phyloP scores from a whole-genome alignment of 2,329 filamentous ascomycete species.

The Penicillium sclerotigenum region DNA sequence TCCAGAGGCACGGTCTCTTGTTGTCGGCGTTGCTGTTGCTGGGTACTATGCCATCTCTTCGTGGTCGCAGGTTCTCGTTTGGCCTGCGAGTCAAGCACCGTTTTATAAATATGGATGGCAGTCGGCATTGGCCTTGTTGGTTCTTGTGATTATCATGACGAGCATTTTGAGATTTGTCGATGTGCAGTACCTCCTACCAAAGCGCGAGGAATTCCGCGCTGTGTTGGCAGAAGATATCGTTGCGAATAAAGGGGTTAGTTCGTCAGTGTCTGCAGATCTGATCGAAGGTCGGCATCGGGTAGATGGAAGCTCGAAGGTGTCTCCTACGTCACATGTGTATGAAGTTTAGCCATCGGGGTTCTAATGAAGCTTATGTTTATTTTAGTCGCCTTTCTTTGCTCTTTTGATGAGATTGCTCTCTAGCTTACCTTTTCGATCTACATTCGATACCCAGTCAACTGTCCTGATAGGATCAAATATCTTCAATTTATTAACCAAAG shows the following conservation, averaged over 20 bases:
- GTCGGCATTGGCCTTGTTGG: conserved; percentile 45
- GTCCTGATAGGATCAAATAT: background rate
- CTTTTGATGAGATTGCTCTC: no score
- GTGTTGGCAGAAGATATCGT: conserved; percentile 14
- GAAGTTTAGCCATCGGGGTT: background rate
- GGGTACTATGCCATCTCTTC: conserved; percentile 52
- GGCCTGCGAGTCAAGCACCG: conserved; percentile 52
- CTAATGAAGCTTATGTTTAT: background rate
- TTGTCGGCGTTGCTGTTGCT: conserved; percentile 51
- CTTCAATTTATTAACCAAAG: background rate
- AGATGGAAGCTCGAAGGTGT: background rate
- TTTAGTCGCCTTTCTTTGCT: background rate
- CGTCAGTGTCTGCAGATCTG: background rate
- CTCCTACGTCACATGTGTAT: background rate
- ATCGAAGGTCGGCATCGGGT: background rate
- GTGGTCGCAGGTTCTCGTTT: conserved; percentile 53
- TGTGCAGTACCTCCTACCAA: conserved; percentile 38
- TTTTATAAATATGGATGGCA: conserved; percentile 52
- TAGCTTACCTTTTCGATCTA: background rate
- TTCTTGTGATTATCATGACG: conserved; percentile 48
- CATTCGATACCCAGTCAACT: background rate
- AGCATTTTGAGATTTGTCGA: conserved; percentile 46
- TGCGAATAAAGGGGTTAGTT: conserved; percentile 8
- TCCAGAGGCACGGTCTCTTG: conserved; percentile 49
- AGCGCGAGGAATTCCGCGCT: conserved; percentile 20